Conservation (phyloP, 1,284 basidiomycete genomes). For the Pseudozyma sp. region DNA sequence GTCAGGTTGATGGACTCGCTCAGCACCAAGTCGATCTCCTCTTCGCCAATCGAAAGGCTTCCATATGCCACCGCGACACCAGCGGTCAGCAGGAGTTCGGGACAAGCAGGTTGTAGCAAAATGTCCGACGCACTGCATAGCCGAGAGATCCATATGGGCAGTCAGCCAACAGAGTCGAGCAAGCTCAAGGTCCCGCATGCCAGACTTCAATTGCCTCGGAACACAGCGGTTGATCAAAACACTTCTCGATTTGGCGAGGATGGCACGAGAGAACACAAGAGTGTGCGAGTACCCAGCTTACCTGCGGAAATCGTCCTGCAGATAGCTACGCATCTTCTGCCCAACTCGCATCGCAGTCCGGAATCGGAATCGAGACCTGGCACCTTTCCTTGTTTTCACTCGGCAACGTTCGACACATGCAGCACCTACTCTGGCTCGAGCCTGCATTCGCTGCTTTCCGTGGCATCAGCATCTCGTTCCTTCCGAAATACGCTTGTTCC, state of each 20-base stretch:
- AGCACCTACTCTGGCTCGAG: not conserved
- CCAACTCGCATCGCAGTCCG: not conserved
- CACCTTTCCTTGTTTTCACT: constrained; percentile 13
- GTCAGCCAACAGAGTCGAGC: too few species aligned
- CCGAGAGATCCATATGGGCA: too few species aligned
- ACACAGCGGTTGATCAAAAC: too few species aligned
- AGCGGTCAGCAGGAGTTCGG: too few species aligned
- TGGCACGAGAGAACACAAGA: too few species aligned
- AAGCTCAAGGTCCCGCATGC: too few species aligned
- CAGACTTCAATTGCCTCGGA: too few species aligned
- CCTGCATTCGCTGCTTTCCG: constrained; percentile 7
- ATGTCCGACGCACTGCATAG: too few species aligned
- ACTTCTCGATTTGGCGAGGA: too few species aligned
- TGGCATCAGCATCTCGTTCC: constrained; percentile 10
- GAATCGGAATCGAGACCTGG: not conserved
- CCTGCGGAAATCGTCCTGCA: constrained; percentile 33
- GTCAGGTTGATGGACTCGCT: constrained; percentile 37
- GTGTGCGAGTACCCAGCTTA: constrained; percentile 4
- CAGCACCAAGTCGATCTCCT: not conserved
- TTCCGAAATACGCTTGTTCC: constrained; percentile 23
- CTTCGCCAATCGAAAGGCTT: not conserved
- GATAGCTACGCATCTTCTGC: constrained; percentile 13
- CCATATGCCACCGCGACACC: too few species aligned
- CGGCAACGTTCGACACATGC: not conserved
- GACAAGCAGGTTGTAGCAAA: too few species aligned